Evolutionary conservation across 108 stramenopile species (phyloP).

Genomic region (Pelagomonas calceolata): DNA sequence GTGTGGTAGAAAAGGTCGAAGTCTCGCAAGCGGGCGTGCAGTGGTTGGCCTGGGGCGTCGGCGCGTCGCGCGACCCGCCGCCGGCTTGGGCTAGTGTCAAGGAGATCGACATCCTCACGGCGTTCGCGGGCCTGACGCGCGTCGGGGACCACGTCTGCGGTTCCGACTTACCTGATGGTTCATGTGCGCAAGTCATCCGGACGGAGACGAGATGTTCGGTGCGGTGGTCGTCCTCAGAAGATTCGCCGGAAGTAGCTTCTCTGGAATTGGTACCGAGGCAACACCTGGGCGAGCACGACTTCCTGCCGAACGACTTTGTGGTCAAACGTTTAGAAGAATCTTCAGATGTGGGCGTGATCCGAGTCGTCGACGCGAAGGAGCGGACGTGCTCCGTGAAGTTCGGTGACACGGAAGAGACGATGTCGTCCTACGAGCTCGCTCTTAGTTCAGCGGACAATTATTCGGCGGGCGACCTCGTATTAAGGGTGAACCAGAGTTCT

Average conservation of each 20-base stretch:
- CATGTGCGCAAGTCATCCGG: background rate
- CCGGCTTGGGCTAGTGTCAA: background rate
- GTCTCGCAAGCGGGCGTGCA: background rate
- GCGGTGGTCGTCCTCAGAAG: background rate
- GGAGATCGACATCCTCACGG: background rate
- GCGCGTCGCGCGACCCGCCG: background rate
- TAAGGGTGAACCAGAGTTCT: background rate
- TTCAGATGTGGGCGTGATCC: background rate
- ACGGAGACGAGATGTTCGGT: background rate
- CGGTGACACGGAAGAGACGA: background rate
- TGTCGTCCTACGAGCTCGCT: background rate
- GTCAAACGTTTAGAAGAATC: background rate
- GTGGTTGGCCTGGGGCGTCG: background rate
- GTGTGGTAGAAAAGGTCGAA: background rate
- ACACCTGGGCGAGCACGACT: slow-evolving; percentile 1
- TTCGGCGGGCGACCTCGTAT: background rate
- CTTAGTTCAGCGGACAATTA: background rate
- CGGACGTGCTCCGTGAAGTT: background rate
- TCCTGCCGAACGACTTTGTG: background rate
- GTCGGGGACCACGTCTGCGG: background rate
- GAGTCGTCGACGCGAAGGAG: background rate
- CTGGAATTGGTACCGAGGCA: background rate
- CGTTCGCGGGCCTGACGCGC: background rate
- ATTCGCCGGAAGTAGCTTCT: background rate
- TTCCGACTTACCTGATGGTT: background rate